phyloP scores from a whole-genome alignment of 176 grass and related monocot species.

The Microstegium vimineum region DNA sequence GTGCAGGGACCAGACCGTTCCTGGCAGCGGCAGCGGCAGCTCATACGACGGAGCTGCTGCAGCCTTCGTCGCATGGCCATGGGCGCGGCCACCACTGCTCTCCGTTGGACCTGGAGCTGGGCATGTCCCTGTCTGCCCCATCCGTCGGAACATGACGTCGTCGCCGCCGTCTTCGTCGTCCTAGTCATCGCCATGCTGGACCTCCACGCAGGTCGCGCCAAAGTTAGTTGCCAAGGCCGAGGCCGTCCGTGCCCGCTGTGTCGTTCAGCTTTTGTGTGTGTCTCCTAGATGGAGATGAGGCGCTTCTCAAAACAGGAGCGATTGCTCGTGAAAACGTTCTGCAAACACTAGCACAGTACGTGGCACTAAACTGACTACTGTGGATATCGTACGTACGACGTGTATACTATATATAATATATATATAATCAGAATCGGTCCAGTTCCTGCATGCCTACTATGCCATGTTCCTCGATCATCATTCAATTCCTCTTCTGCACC shows the following conservation, averaged over 20 bases:
- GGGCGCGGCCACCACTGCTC: slow-evolving; percentile 26
- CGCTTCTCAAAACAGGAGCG: not conserved
- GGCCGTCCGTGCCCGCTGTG: not conserved
- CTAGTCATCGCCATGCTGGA: not conserved
- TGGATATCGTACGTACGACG: slow-evolving; percentile 28
- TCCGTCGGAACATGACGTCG: slow-evolving; percentile 41
- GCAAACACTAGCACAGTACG: no score
- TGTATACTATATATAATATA: not conserved
- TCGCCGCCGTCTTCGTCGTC: not conserved
- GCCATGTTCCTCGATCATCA: not conserved
- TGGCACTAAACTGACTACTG: slow-evolving; percentile 20
- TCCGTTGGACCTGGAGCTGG: slow-evolving; percentile 40
- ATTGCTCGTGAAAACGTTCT: slow-evolving; percentile 3
- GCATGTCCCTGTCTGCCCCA: slow-evolving; percentile 35
- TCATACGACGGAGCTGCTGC: slow-evolving; percentile 27
- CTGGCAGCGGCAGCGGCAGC: not conserved
- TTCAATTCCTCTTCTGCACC: not conserved
- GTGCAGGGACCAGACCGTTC: not conserved
- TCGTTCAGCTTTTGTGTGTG: not conserved
- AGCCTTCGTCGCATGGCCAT: not conserved
- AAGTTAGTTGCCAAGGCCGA: not conserved
- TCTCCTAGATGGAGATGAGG: slow-evolving; percentile 24
- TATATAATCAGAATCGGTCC: slow-evolving; percentile 26
- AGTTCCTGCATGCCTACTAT: not conserved
- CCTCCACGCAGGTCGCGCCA: not conserved